A percentile compares a stretch with the other conserved stretches of the same genome.
phyloP scores from a whole-genome alignment of 2,329 filamentous ascomycete species.

The Fusarium pseudocircinatum region DNA sequence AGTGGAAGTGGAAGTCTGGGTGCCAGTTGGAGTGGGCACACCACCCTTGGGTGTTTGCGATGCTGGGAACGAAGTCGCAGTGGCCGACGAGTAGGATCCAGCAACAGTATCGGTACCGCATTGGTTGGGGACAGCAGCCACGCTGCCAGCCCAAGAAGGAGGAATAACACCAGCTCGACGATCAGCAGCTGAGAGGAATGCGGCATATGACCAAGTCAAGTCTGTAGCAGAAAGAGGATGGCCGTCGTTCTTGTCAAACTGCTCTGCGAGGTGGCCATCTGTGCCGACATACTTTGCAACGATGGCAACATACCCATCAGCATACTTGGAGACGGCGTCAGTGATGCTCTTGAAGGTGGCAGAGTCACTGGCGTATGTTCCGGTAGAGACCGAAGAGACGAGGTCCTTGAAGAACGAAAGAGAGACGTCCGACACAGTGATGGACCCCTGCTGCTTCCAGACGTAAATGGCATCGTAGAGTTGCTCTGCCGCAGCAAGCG shows the following conservation, averaged over 20 bases:
- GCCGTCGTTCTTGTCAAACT: slow-evolving; percentile 66
- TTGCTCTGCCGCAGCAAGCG: slow-evolving; percentile 80
- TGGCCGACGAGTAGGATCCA: slow-evolving; percentile 63
- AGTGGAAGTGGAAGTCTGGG: slow-evolving; percentile 37
- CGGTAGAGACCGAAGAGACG: slow-evolving; percentile 64
- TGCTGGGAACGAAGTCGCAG: slow-evolving; percentile 59
- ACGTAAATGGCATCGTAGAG: slow-evolving; percentile 80
- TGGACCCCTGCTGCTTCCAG: slow-evolving; percentile 70
- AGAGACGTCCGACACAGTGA: slow-evolving; percentile 72
- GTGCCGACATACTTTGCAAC: slow-evolving; percentile 69
- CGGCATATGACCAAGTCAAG: slow-evolving; percentile 78
- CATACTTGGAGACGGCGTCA: slow-evolving; percentile 65
- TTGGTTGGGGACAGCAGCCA: slow-evolving; percentile 57
- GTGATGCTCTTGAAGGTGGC: slow-evolving; percentile 64
- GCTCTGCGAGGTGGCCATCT: slow-evolving; percentile 74
- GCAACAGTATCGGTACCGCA: slow-evolving; percentile 59
- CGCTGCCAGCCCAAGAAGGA: slow-evolving; percentile 62
- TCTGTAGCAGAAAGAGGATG: slow-evolving; percentile 70
- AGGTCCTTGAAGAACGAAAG: slow-evolving; percentile 78
- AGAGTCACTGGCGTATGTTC: slow-evolving; percentile 66
- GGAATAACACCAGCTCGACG: slow-evolving; percentile 66
- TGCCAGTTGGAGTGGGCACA: slow-evolving; percentile 45
- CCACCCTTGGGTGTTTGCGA: slow-evolving; percentile 56
- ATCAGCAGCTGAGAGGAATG: slow-evolving; percentile 71
- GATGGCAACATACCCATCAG: slow-evolving; percentile 69